Base-by-base conservation (phyloP, 441 rosid genomes). In the Pelargonium fulgidum region DNA sequence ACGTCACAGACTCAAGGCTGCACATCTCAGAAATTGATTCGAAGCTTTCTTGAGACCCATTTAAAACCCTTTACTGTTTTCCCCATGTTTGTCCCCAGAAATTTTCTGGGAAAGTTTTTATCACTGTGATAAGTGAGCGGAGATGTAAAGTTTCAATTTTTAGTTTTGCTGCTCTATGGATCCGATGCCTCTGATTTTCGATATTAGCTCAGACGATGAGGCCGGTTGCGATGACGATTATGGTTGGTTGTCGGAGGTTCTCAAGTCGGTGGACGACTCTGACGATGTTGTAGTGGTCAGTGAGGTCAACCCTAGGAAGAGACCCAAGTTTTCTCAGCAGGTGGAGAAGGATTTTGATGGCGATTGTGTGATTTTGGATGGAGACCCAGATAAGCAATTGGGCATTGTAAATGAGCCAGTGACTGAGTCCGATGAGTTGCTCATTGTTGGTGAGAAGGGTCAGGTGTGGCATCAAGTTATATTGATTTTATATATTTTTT, bases 151-250 rank as follows among this genome's bases (percentile, higher is more conserved):
- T 22, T 7, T 26, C 50, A n/a, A 56, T 11, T 33, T 19, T 20
- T 5, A 19, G 29, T 50, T 36, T 33, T 45, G 20, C 10, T 3
- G 50, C 22, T 68, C 59, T 2, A 85, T 81, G 85, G 84, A 52
- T 24, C 36, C 74, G 54, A 75, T 65, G 67, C 72, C 74, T 0
- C 72, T 69, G 12, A 73, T 89, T 6, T 78, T 89, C 41, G 89
- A 88, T 33, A 73, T 89, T 75, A 88, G 94, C 69, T 92, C 97
- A 48, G 96, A 85, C 63, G 96, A 92, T 16, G 97, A 91, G 58
- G 42, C 73, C 68, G 65, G 70, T 9, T 69, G 75, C 39, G 86
- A 71, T 3, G 85, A 81, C 52, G 80, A 74, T 64, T 73, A 11
- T 12, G 20, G 73, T 16, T 91, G 91, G 96, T 42, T 88, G 66